These are phyloP conservation scores for Cydonia oblonga DNA, from an alignment of 331 rosid species.

Conservation along the genomic window DNA sequence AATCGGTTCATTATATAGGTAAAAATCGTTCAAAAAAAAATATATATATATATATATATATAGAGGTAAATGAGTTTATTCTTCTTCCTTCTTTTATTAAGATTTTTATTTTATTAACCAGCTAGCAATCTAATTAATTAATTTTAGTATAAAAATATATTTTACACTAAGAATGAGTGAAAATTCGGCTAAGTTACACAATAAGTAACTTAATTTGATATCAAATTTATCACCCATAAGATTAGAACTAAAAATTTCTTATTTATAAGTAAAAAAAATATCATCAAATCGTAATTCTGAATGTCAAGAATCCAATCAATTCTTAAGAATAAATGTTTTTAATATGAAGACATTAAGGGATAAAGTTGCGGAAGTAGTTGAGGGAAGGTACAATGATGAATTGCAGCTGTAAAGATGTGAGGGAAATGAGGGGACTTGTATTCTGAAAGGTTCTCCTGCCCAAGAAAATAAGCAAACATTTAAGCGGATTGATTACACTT, in stretches of 20 bases:
- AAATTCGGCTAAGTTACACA: accelerated
- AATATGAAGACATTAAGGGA: not conserved
- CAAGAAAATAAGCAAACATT: not conserved
- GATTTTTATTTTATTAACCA: too few relatives aligned
- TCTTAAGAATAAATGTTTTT: not conserved
- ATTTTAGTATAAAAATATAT: too few relatives aligned
- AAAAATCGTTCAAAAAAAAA: too few relatives aligned
- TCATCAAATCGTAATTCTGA: accelerated
- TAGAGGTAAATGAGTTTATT: too few relatives aligned
- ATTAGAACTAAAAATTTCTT: accelerated
- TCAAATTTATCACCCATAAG: accelerated
- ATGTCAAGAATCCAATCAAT: too few relatives aligned
- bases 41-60: too few relatives aligned
- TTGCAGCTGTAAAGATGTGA: slow-evolving; percentile 6
- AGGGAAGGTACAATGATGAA: not conserved
- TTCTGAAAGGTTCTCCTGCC: not conserved
- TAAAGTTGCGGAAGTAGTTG: slow-evolving; percentile 5
- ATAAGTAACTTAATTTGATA: too few relatives aligned
- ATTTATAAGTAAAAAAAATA: too few relatives aligned
- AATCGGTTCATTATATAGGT: too few relatives aligned
- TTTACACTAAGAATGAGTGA: accelerated
- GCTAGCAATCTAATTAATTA: too few relatives aligned
- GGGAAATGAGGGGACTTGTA: not conserved
- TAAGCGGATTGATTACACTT: not conserved
- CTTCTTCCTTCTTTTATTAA: too few relatives aligned